These are phyloP conservation scores for Cercospora sp. DNA, from an alignment of 2,329 filamentous ascomycete species.

Conservation along the genomic window DNA sequence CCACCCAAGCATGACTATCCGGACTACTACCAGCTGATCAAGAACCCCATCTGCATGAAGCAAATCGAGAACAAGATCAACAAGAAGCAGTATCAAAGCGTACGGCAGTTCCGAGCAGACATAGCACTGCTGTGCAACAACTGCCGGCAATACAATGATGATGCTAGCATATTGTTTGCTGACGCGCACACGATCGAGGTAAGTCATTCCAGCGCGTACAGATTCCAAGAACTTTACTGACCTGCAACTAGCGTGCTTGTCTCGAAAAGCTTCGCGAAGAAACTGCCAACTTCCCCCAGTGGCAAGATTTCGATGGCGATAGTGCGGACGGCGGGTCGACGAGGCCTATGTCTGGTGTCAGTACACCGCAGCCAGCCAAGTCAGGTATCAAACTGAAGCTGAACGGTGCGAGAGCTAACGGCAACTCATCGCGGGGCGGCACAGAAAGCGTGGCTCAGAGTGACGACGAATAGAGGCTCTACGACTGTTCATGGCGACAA, in stretches of 20 bases:
- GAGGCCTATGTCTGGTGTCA: conserved; percentile 54
- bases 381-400: conserved; percentile 69
- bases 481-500: conserved; percentile 1
- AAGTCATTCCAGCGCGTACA: conserved; percentile 42
- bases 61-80: conserved; percentile 94
- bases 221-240: conserved; percentile 9
- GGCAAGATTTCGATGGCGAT: conserved; percentile 56
- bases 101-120: conserved; percentile 79
- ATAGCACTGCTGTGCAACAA: conserved; percentile 84
- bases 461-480: conserved; percentile 52
- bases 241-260: conserved; percentile 40
- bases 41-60: conserved; percentile 92
- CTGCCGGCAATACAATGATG: conserved; percentile 94
- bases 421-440: conserved; percentile 40
- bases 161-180: conserved; percentile 84
- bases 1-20: conserved; percentile 86
- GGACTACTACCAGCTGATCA: conserved; percentile 93
- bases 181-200: conserved; percentile 94
- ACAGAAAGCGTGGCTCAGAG: conserved; percentile 51
- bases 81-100: conserved; percentile 82
- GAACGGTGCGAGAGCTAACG: conserved; percentile 50
- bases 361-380: conserved; percentile 58
- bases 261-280: conserved; percentile 55
- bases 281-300: conserved; percentile 56
- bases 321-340: conserved; percentile 54